Evolutionary conservation across 2,329 filamentous ascomycete genomes (phyloP), one percentile per base, ranked within the genome.

Genomic region (Phyllosticta paracitricarpa): DNA sequence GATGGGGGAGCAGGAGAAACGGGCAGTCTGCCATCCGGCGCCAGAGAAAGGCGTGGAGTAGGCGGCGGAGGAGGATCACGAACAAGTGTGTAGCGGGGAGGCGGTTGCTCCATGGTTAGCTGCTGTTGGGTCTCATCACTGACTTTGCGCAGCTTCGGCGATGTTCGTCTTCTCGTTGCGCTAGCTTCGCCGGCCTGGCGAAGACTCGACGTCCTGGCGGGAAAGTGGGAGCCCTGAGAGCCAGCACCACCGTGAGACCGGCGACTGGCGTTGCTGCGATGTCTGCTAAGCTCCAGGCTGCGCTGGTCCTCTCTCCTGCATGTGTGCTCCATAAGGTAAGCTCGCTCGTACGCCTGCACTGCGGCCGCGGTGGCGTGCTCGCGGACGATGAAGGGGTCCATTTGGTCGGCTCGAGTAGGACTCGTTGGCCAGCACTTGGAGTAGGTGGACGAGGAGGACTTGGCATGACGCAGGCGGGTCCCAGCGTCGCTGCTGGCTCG

Each of bases 361-460:
- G 74, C 74, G 57, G 74, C 74, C n/a, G 69, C 71, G 30, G 73
- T 26, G 26, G 74, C 74, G 63, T 76, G 72, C 40, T 72, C 67
- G 57, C 70, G 69, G 28, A 68, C 67, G 6, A 68, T 61, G 22
- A 69, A 67, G 1, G 68, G 68, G 59, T 74, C 68, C 12, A 69
- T 53, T 3, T 63, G 62, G 30, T 71, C 68, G 9, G 64, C 63
- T 19, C n/a, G 51, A 12, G 51, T n/a, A 30, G 14, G 26, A 12
- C 26, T 61, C 14, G 25, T 28, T 52, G 64, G 67, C 6, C 33
- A 40, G 33, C 33, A 8, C 3, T 40, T 40, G 2, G 69, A 68
- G 53, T 69, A 70, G 22, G 69, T 68, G 1, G 68, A 71, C 3
- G 71, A 70, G 2, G 68, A 63, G 7, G 73, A 75, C 63, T 74